A percentile compares a stretch with the other conserved stretches of the same genome.
Evolutionary conservation across 148 eudicot species (phyloP).

Genomic region (Fallopia convolvulus): DNA sequence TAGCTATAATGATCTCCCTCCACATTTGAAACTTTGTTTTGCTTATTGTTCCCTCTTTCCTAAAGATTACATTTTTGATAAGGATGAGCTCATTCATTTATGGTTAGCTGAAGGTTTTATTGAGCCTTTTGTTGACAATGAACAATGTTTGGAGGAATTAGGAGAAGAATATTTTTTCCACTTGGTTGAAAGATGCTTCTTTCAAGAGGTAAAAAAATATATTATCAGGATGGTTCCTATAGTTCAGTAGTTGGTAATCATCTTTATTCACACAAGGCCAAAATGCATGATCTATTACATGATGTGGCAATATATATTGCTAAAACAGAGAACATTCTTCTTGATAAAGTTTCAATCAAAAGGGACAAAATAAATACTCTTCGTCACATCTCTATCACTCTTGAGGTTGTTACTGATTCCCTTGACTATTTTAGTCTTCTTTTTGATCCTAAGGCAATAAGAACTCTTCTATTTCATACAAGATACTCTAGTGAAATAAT

Average conservation of each 20-base stretch:
- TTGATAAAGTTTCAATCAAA: background rate
- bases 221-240: background rate
- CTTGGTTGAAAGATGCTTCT: background rate
- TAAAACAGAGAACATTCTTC: background rate
- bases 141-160: background rate
- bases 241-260: no score
- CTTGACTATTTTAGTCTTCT: no score
- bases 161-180: background rate
- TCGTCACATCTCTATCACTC: background rate
- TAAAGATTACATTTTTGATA: background rate
- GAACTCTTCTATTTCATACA: background rate
- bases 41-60: background rate
- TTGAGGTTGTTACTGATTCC: background rate
- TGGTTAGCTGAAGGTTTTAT: background rate
- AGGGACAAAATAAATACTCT: background rate
- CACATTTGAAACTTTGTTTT: background rate
- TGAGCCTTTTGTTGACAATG: background rate
- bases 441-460: background rate
- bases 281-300: background rate
- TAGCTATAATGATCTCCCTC: background rate
- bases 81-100: background rate
- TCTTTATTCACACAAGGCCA: background rate
- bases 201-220: background rate
- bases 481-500: background rate
- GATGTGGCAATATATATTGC: background rate